Base-by-base conservation (phyloP, 495 filamentous ascomycete species). In the Arthonia radiata region DNA sequence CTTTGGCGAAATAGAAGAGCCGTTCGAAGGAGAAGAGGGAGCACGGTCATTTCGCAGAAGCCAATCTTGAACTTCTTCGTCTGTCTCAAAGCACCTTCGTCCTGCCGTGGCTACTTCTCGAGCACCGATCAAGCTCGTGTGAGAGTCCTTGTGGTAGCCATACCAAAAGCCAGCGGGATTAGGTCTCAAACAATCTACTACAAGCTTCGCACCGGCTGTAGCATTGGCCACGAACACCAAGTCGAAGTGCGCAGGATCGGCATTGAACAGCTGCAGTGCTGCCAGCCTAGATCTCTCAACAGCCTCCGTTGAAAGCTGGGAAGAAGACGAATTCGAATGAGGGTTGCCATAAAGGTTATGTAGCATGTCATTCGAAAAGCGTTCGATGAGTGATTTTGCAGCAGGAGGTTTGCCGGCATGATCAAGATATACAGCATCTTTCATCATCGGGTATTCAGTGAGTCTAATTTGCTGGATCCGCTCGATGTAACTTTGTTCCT, bases 41-140 rank as follows among this genome's bases (percentile, higher is more conserved):
- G n/a, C n/a, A n/a, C n/a, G n/a, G n/a, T n/a, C n/a, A n/a, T n/a
- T n/a, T n/a, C n/a, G n/a, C n/a, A n/a, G n/a, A 8, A 81, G 46
- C 76, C 76, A 80, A 10, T 41, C 34, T 13, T 75, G 65, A 0
- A 73, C 65, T 29, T 71, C 65, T n/a, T 48, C 44, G 32, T 80
- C 71, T 7, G 44, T 53, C n/a, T 34, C 37, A 34, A 83, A 74
- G 38, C 69, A 78, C 17, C 56, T 48, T 17, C 59, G 58, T 21
- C 55, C 50, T 11, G 36, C 50, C 14, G 50, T 45, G 6, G 71
- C 56, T 6, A 71, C 37, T 35, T 79, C 68, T 27, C 74, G 50
- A 4, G 70, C 52, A 3, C 75, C 75, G 2, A 82, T 65, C 6
- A 82, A 41, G 24, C 68, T 75, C 3, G 73, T 80, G 38, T 81